Base-by-base conservation (phyloP, 2,329 filamentous ascomycete species). In the Graphilbum fragrans region DNA sequence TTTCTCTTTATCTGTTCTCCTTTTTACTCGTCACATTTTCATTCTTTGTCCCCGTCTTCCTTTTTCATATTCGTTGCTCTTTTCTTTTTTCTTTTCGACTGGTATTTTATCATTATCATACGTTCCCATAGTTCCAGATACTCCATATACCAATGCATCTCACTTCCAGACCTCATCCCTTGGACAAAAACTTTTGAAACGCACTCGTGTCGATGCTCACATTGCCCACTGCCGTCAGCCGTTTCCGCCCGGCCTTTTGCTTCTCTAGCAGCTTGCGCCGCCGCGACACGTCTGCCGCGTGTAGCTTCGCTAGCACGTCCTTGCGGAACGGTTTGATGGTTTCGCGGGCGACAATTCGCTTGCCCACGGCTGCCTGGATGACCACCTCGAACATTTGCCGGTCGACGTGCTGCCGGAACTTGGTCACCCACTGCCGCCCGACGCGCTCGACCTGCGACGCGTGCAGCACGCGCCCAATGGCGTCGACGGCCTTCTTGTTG, bases 301-400 rank as follows among this genome's bases (percentile, higher is more conserved):
- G 93, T 42, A 98, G 66, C 62, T 96, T 96, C 8, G 82, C 81
- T 43, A 94, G 64, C 3, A 98, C 92, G 53, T 98, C 92, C 60
- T 98, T 98, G 37, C 92, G 72, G 61, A 94, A 98, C 0, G 92
- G 86, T 66, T 96, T 96, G 58, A 98, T 80, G 0, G 88, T 95
- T 58, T 96, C 92, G 55, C 92, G 72, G 0, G 92, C 92, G 4
- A 98, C 75, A 39, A 98, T 80, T 39, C 81, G 76, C 51, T 77
- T 79, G 4, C 88, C 90, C 0, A 84, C 82, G 0, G 84, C 81
- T 3, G 92, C 90, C 61, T 98, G 92, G 48, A 98, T 96, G 42
- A 96, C 70, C 19, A 98, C 78, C 64, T 98, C 92, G 17, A 43
- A 98, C 80, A 96, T 92, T 60, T 98, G 92, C 17, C 92, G 71